Conservation (phyloP, 257 asterid species). For the Craterostigma plantagineum region DNA sequence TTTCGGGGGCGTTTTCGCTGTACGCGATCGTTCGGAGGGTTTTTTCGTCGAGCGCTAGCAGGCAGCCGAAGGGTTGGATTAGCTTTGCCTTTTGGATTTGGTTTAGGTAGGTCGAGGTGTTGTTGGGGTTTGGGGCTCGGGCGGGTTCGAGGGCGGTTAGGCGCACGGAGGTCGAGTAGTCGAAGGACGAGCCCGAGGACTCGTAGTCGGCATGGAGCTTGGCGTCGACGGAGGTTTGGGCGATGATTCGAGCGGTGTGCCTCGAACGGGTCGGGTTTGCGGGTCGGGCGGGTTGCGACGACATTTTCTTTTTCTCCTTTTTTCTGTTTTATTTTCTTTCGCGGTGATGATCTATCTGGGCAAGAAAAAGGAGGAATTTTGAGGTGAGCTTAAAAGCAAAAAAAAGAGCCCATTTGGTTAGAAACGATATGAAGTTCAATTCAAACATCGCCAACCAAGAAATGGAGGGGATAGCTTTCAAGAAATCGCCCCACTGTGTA, state of each 20-base stretch:
- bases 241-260: slow-evolving; percentile 57
- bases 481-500: no score
- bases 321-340: no score
- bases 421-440: no score
- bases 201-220: slow-evolving; percentile 73
- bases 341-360: slow-evolving; percentile 20
- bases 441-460: no score
- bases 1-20: slow-evolving; percentile 73
- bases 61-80: slow-evolving; percentile 78
- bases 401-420: no score
- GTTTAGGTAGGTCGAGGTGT: slow-evolving; percentile 62
- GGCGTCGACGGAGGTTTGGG: slow-evolving; percentile 76
- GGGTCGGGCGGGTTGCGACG: slow-evolving; percentile 45
- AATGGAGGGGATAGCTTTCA: no score
- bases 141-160: slow-evolving; percentile 18
- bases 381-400: no score
- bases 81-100: slow-evolving; percentile 68
- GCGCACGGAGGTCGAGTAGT: slow-evolving; percentile 62
- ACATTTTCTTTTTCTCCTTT: not conserved
- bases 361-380: slow-evolving; percentile 2
- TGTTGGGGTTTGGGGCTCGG: slow-evolving; percentile 31
- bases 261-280: slow-evolving; percentile 44
- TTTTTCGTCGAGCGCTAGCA: slow-evolving; percentile 67
- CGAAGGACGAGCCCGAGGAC: slow-evolving; percentile 65
- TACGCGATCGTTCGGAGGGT: slow-evolving; percentile 64